A percentile compares a stretch with the other conserved stretches of the same genome.
phyloP scores from a whole-genome alignment of 306 rosid genomes.

The Argentina anserina region DNA sequence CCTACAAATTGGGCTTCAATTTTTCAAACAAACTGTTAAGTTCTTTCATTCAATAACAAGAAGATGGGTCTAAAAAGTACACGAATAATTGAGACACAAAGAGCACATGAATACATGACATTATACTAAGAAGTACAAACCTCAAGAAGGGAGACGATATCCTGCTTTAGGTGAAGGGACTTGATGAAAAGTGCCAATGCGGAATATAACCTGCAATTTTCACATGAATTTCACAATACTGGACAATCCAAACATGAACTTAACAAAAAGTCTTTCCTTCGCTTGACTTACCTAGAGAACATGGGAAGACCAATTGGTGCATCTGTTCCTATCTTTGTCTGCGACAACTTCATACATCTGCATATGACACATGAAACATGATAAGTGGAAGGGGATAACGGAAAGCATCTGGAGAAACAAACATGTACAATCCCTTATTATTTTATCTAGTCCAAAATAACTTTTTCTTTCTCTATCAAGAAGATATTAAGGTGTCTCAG shows the following conservation, averaged over 20 bases:
- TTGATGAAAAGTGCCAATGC: conserved; percentile 54
- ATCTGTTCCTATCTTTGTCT: conserved; percentile 35
- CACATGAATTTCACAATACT: conserved; percentile 3
- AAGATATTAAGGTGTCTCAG: neutral
- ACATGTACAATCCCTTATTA: neutral
- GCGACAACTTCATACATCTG: conserved; percentile 55
- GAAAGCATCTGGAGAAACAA: neutral
- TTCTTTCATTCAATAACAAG: neutral
- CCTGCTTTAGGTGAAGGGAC: conserved; percentile 59
- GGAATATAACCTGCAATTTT: conserved; percentile 47
- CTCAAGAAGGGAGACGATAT: conserved; percentile 49
- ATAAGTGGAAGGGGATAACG: conserved; percentile 19
- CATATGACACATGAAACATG: conserved; percentile 21
- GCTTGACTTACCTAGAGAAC: conserved; percentile 47
- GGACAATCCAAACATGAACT: conserved; percentile 22
- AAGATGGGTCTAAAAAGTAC: neutral
- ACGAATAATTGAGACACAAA: neutral
- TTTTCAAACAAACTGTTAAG: neutral
- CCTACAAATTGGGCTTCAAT: neutral
- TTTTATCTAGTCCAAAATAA: neutral
- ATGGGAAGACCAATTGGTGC: conserved; percentile 35
- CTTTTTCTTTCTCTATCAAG: neutral
- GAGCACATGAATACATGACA: neutral
- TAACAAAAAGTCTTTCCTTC: conserved; percentile 16
- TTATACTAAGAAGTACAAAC: conserved; percentile 18